These are phyloP conservation scores for Colletotrichum brevisporum DNA, from an alignment of 2,329 filamentous ascomycete genomes.

Conservation along the genomic window DNA sequence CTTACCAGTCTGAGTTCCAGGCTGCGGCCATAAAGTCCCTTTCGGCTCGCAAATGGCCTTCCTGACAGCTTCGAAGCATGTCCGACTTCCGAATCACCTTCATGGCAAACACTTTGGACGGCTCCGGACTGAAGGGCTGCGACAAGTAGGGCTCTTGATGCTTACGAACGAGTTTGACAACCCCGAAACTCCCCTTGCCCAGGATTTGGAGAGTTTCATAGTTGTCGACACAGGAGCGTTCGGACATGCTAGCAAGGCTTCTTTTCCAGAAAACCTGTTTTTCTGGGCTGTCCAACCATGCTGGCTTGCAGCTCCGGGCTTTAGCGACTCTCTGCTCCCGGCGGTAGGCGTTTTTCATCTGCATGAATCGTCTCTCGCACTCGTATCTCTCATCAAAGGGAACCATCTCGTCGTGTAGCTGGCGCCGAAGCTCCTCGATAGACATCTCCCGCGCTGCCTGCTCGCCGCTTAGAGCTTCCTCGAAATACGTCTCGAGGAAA, in stretches of 20 bases:
- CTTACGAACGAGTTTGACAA: constrained; percentile 88
- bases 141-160: neutral
- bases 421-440: constrained; percentile 72
- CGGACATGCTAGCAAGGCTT: neutral
- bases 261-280: neutral
- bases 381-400: constrained; percentile 70
- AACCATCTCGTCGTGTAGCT: constrained; percentile 66
- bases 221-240: constrained; percentile 56
- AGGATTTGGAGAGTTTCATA: constrained; percentile 87
- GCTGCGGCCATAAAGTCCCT: constrained; percentile 92
- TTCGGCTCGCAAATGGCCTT: constrained; percentile 92
- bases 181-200: constrained; percentile 94
- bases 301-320: constrained; percentile 22
- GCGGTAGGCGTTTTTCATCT: constrained; percentile 68
- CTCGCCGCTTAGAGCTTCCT: constrained; percentile 69
- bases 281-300: constrained; percentile 12
- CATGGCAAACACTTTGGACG: constrained; percentile 85
- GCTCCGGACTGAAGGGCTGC: neutral
- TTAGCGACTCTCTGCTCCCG: constrained; percentile 29
- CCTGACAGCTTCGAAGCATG: constrained; percentile 92
- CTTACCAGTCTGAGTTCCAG: constrained; percentile 84
- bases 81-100: constrained; percentile 95
- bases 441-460: constrained; percentile 72
- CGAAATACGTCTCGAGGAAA: constrained; percentile 88
- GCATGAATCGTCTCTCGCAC: constrained; percentile 59